phyloP scores from a whole-genome alignment of 2,329 filamentous ascomycete species.

The Epichloe hybrida region DNA sequence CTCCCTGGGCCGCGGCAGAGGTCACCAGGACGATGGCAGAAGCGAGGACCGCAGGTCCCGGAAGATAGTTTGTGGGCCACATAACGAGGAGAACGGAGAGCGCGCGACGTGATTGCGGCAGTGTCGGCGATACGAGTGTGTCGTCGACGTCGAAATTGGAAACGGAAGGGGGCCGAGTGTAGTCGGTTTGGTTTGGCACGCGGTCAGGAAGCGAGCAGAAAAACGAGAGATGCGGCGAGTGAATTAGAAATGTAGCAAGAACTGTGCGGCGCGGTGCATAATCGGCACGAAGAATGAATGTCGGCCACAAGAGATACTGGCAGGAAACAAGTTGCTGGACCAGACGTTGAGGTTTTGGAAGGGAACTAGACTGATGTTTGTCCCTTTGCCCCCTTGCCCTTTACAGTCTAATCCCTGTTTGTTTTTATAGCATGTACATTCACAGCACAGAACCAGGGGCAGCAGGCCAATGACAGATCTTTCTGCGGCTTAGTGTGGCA shows the following conservation, averaged over 20 bases:
- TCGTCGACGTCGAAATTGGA: neutral
- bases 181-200: neutral
- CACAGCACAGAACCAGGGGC: too few species aligned
- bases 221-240: neutral
- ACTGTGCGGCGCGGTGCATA: neutral
- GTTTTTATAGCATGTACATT: too few species aligned
- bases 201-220: neutral
- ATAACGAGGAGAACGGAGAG: slow-evolving; percentile 8
- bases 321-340: neutral
- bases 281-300: neutral
- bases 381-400: too few species aligned
- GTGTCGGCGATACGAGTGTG: neutral
- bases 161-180: neutral
- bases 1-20: slow-evolving; percentile 19
- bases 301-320: neutral
- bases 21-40: slow-evolving; percentile 15
- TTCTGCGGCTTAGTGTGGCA: too few species aligned
- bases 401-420: too few species aligned
- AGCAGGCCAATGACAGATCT: too few species aligned
- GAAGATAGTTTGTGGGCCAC: slow-evolving; percentile 15
- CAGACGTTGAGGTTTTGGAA: neutral
- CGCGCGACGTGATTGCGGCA: neutral
- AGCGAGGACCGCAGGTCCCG: slow-evolving; percentile 14
- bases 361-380: too few species aligned
- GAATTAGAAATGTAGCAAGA: neutral